phyloP scores from a whole-genome alignment of 1,284 basidiomycete genomes.

The Agroathelia rolfsii region DNA sequence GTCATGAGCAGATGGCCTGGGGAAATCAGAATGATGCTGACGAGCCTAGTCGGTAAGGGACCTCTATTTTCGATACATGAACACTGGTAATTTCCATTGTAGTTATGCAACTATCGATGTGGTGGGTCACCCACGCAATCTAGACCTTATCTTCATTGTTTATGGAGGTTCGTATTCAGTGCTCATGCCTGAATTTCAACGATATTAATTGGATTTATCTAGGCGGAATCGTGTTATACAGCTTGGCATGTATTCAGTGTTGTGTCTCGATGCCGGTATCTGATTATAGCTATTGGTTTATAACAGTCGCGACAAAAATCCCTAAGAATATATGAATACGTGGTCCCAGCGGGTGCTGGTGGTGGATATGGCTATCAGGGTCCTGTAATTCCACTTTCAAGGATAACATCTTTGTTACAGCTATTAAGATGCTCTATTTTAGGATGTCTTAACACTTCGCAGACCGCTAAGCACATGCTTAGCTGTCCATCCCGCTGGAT shows the following conservation, averaged over 20 bases:
- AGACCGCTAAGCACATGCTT: constrained; percentile 66
- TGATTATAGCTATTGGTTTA: not conserved
- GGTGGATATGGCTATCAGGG: constrained; percentile 60
- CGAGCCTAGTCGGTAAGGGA: constrained; percentile 1
- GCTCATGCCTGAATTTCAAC: not conserved
- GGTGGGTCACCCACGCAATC: constrained; percentile 69
- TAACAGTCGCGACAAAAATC: constrained; percentile 51
- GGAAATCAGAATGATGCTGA: not conserved
- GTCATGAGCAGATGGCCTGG: constrained; percentile 72
- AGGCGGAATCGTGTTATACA: constrained; percentile 69
- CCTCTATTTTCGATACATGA: constrained; percentile 2
- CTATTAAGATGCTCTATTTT: constrained; percentile 6
- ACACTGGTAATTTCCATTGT: constrained; percentile 1
- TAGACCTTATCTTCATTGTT: constrained; percentile 74
- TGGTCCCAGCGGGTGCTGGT: constrained; percentile 69
- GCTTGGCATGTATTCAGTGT: constrained; percentile 46
- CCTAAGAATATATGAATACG: constrained; percentile 56
- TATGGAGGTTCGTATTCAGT: too few relatives aligned
- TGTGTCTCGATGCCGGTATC: not conserved
- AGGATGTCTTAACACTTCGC: constrained; percentile 67
- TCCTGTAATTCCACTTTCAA: constrained; percentile 27
- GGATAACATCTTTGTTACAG: not conserved
- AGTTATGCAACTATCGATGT: constrained; percentile 48
- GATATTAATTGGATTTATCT: constrained; percentile 3
- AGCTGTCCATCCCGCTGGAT: constrained; percentile 59